Percentiles rank a stretch among this genome's conserved stretches.
These are phyloP conservation scores for Kodamaea neixiangensis DNA, from an alignment of 805 yeast genomes.

Conservation along the genomic window DNA sequence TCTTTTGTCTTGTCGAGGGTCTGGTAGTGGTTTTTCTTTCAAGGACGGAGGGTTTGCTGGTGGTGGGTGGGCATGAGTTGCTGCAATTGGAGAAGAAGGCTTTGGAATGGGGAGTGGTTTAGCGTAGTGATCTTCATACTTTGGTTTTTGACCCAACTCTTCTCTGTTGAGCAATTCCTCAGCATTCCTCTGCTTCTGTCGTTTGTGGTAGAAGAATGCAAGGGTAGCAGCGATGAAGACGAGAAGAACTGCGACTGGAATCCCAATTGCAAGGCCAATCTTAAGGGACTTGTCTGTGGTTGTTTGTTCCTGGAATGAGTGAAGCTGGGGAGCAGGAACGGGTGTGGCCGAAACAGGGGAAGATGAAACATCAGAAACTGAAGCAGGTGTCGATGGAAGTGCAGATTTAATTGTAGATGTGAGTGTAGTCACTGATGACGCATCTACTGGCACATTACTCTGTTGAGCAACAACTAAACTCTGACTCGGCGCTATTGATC, in stretches of 20 bases:
- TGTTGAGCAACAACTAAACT: background rate
- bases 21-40: background rate
- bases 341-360: constrained; percentile 2
- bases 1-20: constrained; percentile 10
- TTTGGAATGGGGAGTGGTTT: background rate
- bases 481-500: background rate
- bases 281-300: constrained; percentile 13
- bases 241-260: constrained; percentile 23
- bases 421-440: background rate
- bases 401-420: background rate
- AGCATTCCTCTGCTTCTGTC: constrained; percentile 7
- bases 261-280: constrained; percentile 26
- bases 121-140: background rate
- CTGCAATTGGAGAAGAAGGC: background rate
- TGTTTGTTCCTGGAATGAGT: background rate
- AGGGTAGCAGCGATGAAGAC: constrained; percentile 15
- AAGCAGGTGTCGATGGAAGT: background rate
- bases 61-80: background rate
- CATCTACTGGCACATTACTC: background rate
- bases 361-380: background rate
- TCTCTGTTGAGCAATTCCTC: background rate
- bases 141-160: no score
- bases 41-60: background rate
- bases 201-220: constrained; percentile 12
- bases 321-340: background rate